A percentile compares a stretch with the other conserved stretches of the same genome.
These are phyloP conservation scores for Papilionanthe hybrid DNA, from an alignment of 116 monocot species.

Conservation along the genomic window DNA sequence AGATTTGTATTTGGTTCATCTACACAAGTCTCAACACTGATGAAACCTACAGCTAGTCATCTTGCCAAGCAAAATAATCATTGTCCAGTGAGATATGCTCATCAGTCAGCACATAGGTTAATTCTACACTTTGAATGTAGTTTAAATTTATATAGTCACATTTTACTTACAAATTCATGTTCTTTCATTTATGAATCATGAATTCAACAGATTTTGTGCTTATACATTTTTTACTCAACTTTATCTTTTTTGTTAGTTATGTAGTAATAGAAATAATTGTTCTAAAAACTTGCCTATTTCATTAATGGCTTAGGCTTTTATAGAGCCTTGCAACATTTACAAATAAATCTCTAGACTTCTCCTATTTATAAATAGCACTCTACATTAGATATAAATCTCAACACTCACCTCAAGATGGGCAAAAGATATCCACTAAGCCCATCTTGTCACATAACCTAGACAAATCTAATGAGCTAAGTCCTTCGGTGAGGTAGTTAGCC, in stretches of 20 bases:
- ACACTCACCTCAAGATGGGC: background rate
- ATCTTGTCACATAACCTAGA: too few relatives aligned
- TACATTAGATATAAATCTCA: too few relatives aligned
- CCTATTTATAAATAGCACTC: too few relatives aligned
- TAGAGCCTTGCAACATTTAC: too few relatives aligned
- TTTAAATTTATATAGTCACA: background rate
- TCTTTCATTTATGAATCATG: background rate
- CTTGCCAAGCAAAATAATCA: slow-evolving; percentile 53
- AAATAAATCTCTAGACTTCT: too few relatives aligned
- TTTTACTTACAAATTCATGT: background rate
- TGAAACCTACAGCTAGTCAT: slow-evolving; percentile 76
- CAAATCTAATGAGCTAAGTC: too few relatives aligned
- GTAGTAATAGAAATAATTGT: too few relatives aligned
- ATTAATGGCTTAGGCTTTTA: too few relatives aligned
- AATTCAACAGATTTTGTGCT: background rate
- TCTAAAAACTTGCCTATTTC: too few relatives aligned
- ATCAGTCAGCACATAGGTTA: slow-evolving; percentile 13
- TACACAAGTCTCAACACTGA: slow-evolving; percentile 49
- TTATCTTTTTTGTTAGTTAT: background rate
- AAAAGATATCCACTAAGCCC: too few relatives aligned
- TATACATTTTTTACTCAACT: background rate
- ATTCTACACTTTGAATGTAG: background rate
- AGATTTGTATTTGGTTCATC: slow-evolving; percentile 5
- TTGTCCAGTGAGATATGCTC: slow-evolving; percentile 13
- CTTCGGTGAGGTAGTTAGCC: too few relatives aligned